Conservation (phyloP, 2,329 filamentous ascomycete species). For the Cladosporium cucumerinum region DNA sequence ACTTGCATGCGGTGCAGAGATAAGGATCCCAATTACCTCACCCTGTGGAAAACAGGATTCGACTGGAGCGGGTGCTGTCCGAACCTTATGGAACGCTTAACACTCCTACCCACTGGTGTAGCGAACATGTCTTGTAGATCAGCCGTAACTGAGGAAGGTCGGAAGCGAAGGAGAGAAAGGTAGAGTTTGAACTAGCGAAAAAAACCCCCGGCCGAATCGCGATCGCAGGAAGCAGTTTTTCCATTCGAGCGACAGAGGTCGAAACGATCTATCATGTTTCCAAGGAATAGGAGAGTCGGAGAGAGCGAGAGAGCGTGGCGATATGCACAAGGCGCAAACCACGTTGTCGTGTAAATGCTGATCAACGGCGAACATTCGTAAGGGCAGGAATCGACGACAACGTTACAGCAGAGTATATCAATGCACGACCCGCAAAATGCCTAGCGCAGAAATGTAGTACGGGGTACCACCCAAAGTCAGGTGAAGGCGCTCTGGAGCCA, state of each 20-base stretch:
- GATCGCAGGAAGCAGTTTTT: background rate
- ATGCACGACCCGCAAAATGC: background rate
- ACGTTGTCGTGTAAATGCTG: background rate
- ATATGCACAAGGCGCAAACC: background rate
- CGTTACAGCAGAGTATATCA: background rate
- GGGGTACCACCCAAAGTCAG: background rate
- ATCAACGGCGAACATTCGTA: background rate
- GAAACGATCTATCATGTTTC: background rate
- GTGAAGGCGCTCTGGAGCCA: background rate
- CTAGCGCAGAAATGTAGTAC: background rate
- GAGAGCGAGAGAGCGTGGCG: background rate
- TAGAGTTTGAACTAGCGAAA: background rate
- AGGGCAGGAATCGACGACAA: background rate
- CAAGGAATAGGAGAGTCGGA: background rate
- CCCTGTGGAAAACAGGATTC: background rate
- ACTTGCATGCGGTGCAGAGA: background rate
- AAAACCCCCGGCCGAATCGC: background rate
- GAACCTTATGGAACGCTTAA: conserved; percentile 8
- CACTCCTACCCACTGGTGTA: background rate
- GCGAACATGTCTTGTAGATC: background rate
- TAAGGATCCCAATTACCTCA: background rate
- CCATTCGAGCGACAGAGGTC: background rate
- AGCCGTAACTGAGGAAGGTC: background rate
- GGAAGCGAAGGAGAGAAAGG: background rate
- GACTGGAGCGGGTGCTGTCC: background rate